These are phyloP conservation scores for Fusarium albosuccineum DNA, from an alignment of 2,329 filamentous ascomycete species.

Conservation along the genomic window DNA sequence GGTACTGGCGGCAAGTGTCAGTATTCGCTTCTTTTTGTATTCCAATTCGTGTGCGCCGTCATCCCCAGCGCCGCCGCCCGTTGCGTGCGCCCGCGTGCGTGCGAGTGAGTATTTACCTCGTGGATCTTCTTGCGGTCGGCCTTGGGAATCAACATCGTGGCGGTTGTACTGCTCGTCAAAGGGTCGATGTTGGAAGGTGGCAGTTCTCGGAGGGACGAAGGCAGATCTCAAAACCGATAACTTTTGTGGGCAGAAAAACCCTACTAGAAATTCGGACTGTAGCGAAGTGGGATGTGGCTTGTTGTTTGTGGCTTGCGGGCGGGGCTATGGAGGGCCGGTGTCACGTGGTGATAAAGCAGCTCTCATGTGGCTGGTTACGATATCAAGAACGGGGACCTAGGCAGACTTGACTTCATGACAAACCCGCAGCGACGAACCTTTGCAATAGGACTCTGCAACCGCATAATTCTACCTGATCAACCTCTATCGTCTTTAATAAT, in stretches of 20 bases:
- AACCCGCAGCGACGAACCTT: constrained; percentile 22
- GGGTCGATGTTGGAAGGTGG: constrained; percentile 65
- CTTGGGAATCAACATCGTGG: constrained; percentile 98
- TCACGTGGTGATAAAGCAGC: constrained; percentile 52
- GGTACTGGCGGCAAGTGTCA: constrained; percentile 72
- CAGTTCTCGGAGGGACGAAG: constrained; percentile 53
- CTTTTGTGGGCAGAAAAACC: constrained; percentile 62
- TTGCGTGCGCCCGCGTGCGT: constrained; percentile 9
- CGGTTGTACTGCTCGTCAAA: constrained; percentile 59
- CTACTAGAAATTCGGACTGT: constrained; percentile 53
- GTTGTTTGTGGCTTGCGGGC: constrained; percentile 35
- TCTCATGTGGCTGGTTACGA: constrained; percentile 34
- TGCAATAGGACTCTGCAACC: constrained; percentile 10
- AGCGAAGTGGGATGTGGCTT: constrained; percentile 51
- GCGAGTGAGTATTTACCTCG: constrained; percentile 65
- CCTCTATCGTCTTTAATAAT: constrained; percentile 55
- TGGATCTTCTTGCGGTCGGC: constrained; percentile 99
- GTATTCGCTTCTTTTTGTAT: constrained; percentile 31
- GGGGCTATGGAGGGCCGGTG: constrained; percentile 39
- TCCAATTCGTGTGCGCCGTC: constrained; percentile 32
- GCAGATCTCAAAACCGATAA: constrained; percentile 59
- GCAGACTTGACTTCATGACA: constrained; percentile 23
- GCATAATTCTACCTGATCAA: not conserved
- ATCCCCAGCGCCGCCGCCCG: constrained; percentile 11
- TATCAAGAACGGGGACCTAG: not conserved